A percentile compares a stretch with the other conserved stretches of the same genome.
Evolutionary conservation across 2,329 filamentous ascomycete genomes (phyloP).

Genomic region (Emericellopsis cladophorae): DNA sequence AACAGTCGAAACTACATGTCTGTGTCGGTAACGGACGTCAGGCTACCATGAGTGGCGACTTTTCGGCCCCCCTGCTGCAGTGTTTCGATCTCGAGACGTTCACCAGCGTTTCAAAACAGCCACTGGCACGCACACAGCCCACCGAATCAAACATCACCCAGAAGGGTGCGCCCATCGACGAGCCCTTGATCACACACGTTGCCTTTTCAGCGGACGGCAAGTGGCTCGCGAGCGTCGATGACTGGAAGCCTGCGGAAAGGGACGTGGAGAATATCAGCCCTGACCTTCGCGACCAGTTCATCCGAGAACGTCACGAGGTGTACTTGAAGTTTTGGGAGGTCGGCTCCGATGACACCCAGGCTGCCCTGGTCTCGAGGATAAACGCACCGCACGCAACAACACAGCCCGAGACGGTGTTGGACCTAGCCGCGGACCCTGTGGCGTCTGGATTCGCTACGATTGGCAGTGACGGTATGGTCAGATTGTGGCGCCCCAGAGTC

Average conservation of each 20-base stretch:
- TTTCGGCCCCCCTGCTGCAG: constrained; percentile 54
- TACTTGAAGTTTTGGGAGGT: constrained; percentile 86
- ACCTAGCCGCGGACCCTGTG: constrained; percentile 57
- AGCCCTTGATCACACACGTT: constrained; percentile 67
- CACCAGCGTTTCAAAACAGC: constrained; percentile 73
- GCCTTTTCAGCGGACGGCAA: constrained; percentile 67
- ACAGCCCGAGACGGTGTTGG: constrained; percentile 49
- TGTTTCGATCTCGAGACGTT: constrained; percentile 75
- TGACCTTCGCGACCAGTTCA: constrained; percentile 28
- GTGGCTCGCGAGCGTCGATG: constrained; percentile 87
- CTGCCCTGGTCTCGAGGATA: constrained; percentile 71
- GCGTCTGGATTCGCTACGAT: constrained; percentile 69
- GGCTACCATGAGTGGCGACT: constrained; percentile 36
- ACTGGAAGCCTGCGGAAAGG: constrained; percentile 65
- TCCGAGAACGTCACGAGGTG: constrained; percentile 50
- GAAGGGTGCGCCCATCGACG: constrained; percentile 56
- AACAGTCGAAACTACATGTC: constrained; percentile 52
- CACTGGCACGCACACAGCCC: constrained; percentile 75
- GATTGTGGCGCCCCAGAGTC: constrained; percentile 68
- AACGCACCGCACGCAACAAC: constrained; percentile 64
- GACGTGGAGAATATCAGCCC: constrained; percentile 43
- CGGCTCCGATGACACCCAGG: constrained; percentile 40
- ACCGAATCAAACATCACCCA: constrained; percentile 69
- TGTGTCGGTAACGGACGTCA: constrained; percentile 53
- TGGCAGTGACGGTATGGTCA: constrained; percentile 65